Percentiles rank a stretch among this genome's conserved stretches.
phyloP scores from a whole-genome alignment of 257 asterid genomes.

The Orobanche coerulescens region DNA sequence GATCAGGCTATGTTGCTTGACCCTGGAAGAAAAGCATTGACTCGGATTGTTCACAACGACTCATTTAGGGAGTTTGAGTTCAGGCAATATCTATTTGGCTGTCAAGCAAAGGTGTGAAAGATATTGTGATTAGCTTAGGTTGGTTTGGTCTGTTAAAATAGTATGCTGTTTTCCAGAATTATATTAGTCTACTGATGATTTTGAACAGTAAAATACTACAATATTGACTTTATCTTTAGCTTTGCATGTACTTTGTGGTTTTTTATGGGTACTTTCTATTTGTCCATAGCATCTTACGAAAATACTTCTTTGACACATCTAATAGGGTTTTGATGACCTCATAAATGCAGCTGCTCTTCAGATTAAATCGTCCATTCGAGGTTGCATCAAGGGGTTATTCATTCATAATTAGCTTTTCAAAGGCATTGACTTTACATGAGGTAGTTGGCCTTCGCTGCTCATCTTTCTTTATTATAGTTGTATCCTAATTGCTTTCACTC shows the following conservation, averaged over 20 bases:
- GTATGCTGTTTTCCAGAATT: constrained; percentile 8
- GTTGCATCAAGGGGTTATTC: constrained; percentile 96
- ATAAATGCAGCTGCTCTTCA: constrained; percentile 67
- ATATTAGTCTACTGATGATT: constrained; percentile 9
- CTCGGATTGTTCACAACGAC: constrained; percentile 84
- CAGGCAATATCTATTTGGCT: constrained; percentile 95
- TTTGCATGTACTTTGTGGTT: constrained; percentile 2
- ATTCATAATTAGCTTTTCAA: constrained; percentile 93
- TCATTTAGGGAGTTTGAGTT: constrained; percentile 95
- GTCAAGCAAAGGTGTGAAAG: constrained; percentile 87
- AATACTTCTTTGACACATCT: constrained; percentile 16
- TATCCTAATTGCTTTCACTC: constrained; percentile 14
- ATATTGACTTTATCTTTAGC: background rate
- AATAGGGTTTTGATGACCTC: constrained; percentile 25
- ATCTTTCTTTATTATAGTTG: constrained; percentile 12
- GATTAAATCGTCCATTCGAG: constrained; percentile 87
- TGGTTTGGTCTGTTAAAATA: constrained; percentile 12
- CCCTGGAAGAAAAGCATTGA: constrained; percentile 60
- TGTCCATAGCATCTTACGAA: constrained; percentile 13
- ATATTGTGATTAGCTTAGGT: constrained; percentile 23
- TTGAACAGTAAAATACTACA: constrained; percentile 8
- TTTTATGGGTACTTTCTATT: background rate
- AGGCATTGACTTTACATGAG: constrained; percentile 75
- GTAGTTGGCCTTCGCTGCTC: constrained; percentile 35
- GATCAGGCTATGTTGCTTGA: constrained; percentile 85